These are phyloP conservation scores for Lipomyces yamadae DNA, from an alignment of 805 yeast species.

Conservation along the genomic window DNA sequence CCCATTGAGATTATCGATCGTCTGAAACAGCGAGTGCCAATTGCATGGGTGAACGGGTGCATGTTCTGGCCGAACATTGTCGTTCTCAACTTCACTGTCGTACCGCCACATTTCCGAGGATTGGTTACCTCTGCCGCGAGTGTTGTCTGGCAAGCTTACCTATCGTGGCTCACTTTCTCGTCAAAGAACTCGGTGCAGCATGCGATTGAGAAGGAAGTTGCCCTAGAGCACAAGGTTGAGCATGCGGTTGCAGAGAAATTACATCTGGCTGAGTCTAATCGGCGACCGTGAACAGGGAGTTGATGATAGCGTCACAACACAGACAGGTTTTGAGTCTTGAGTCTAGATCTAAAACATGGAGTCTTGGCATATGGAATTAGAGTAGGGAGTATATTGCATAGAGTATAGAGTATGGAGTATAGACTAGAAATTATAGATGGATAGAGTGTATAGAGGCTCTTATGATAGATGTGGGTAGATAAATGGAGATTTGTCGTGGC, in stretches of 20 bases:
- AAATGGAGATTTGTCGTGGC: too few species aligned
- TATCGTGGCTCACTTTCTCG: slow-evolving; percentile 33
- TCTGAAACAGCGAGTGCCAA: slow-evolving; percentile 31
- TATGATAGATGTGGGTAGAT: too few species aligned
- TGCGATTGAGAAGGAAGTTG: slow-evolving; percentile 27
- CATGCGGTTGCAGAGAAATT: slow-evolving; percentile 15
- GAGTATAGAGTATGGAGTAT: neutral
- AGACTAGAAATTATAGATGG: neutral
- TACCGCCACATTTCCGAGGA: slow-evolving; percentile 38
- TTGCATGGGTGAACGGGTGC: slow-evolving; percentile 37
- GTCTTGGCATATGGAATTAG: neutral
- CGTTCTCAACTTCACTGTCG: slow-evolving; percentile 31
- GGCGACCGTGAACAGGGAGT: slow-evolving; percentile 15
- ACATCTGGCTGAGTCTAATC: slow-evolving; percentile 20
- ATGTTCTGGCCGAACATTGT: slow-evolving; percentile 37
- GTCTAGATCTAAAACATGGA: neutral
- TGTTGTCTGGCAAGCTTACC: slow-evolving; percentile 35
- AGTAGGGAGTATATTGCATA: neutral
- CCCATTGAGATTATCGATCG: slow-evolving; percentile 13
- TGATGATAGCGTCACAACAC: neutral
- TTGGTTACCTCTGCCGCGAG: slow-evolving; percentile 31
- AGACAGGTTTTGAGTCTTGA: neutral
- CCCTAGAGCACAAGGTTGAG: slow-evolving; percentile 24
- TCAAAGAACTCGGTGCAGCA: slow-evolving; percentile 15
- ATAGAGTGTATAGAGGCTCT: too few species aligned